Base-by-base conservation (phyloP, 257 asterid genomes). In the Solanum gracilifrons region DNA sequence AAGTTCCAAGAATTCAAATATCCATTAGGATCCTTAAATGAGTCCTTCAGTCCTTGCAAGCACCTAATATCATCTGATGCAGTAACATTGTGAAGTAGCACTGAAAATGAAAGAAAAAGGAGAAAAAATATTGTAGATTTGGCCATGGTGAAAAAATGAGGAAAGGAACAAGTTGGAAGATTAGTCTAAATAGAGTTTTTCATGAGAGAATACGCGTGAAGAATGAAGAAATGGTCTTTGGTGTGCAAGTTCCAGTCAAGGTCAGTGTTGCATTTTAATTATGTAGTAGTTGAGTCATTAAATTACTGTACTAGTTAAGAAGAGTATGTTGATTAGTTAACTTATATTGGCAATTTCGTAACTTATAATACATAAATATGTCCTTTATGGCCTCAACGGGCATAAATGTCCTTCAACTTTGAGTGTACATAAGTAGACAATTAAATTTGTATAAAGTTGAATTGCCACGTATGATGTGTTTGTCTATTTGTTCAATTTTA, bases 51-150 rank as follows among this genome's bases (percentile, higher is more conserved):
- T 16, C 93, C 96, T 21, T 87, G 93, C 87, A 96, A 90, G 77
- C 98, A 96, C 89, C 80, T 90, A 51, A 94, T 92, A 86, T 96
- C 98, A 75, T 96, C 98, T 9, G 41, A 18, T 31, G 79, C 84
- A 71, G 13, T 33, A 72, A 72, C 79, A 72, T 18, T 32, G 43
- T 72, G 41, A 32, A 32, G 21, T 68, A 13, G 0, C 79, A 9
- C 25, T 72, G 27, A 32, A 32, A 72, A 31, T 72, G 43, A 72
- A 72, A 72, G 41, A 18, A 72, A 29, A 68, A 68, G 75, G 36
- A 68, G 75, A 15, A 27, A 69, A 69, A 16, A 32, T 32, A 71
- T 8, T 32, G 79, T 72, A 32, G 79, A 71, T 31, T 31, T 7
- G 0, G 23, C n/a, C 39, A 69, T 69, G 76, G 36, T 27, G 36